Conservation (phyloP, 257 asterid genomes). For the Coffea eugenioides region DNA sequence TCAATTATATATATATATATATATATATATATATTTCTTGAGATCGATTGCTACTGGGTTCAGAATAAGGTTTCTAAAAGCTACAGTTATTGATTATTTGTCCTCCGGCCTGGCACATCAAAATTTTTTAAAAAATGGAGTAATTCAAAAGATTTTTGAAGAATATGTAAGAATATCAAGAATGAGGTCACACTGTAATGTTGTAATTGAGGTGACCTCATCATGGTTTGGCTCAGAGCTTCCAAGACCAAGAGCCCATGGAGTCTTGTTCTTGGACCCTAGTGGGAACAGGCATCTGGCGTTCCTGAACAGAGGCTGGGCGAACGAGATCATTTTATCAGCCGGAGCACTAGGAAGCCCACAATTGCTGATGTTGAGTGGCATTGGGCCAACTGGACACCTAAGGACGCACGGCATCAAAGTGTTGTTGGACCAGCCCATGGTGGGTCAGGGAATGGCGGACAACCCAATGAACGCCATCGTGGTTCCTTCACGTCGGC, state of each 20-base stretch:
- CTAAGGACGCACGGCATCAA: slow-evolving; percentile 23
- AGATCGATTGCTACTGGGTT: not conserved
- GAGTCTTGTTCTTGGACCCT: slow-evolving; percentile 56
- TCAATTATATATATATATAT: too few relatives aligned
- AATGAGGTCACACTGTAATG: too few relatives aligned
- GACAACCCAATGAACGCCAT: slow-evolving; percentile 78
- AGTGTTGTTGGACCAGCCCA: slow-evolving; percentile 38
- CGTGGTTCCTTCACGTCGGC: slow-evolving; percentile 49
- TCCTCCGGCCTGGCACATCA: not conserved
- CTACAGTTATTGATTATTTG: not conserved
- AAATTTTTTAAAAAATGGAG: not conserved
- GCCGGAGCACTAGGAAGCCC: slow-evolving; percentile 97
- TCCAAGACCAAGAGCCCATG: slow-evolving; percentile 47
- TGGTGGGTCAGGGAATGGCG: slow-evolving; percentile 75
- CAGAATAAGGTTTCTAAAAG: not conserved
- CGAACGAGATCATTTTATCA: slow-evolving; percentile 52
- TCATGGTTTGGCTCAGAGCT: slow-evolving; percentile 22
- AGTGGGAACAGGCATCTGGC: slow-evolving; percentile 49
- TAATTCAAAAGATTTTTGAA: not conserved
- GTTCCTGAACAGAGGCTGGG: slow-evolving; percentile 31
- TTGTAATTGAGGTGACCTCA: not conserved
- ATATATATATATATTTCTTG: too few relatives aligned
- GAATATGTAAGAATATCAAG: too few relatives aligned
- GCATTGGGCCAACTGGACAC: slow-evolving; percentile 43
- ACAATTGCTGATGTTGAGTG: slow-evolving; percentile 69